Base-by-base conservation (phyloP, 306 rosid species). In the Cicer bijugum region DNA sequence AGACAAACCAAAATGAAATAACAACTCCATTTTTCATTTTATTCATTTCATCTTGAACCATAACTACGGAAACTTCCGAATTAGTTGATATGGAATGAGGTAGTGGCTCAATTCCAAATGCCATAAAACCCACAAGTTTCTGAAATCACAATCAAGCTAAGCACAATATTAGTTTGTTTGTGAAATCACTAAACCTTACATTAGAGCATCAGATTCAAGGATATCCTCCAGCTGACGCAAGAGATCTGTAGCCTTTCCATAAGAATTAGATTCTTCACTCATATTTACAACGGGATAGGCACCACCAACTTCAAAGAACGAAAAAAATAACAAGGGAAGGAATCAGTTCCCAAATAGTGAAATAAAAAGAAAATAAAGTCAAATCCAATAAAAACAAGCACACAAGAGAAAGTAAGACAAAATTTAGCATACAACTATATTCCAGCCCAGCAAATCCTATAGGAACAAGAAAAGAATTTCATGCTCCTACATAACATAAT, bases 121-220 rank as follows among this genome's bases (percentile, higher is more conserved):
- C 33, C 12, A 74, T 2, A 70, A 58, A 40, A 46, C 14, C 20
- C 38, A 28, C 1, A 62, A 42, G 40, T 39, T 58, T 74, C 65
- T 23, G 6, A 56, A 65, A 48, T 56, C 70, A 70, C 55, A 33
- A 64, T 20, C 63, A 65, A 38, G 57, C 56, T 47, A 48, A n/a
- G 46, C 39, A 33, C 46, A 62, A 59, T 12, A 71, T 59, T 14
- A 66, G 45, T 60, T 20, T 35, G 52, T n/a, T 15, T 38, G 50
- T 40, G 23, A 61, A 60, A 58, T 51, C n/a, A 19, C 16, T 68
- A 35, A 75, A 70, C 20, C 88, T 87, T 84, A 94, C 98, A 94
- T 88, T 42, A 78, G 73, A 57, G 90, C 86, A 65, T 94, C 92
- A 14, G 88, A 83, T 42, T 89, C 90, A 65, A 94, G 83, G 57